These are phyloP conservation scores for Apiotrichum siamense DNA, from an alignment of 1,284 basidiomycete species.

Conservation along the genomic window DNA sequence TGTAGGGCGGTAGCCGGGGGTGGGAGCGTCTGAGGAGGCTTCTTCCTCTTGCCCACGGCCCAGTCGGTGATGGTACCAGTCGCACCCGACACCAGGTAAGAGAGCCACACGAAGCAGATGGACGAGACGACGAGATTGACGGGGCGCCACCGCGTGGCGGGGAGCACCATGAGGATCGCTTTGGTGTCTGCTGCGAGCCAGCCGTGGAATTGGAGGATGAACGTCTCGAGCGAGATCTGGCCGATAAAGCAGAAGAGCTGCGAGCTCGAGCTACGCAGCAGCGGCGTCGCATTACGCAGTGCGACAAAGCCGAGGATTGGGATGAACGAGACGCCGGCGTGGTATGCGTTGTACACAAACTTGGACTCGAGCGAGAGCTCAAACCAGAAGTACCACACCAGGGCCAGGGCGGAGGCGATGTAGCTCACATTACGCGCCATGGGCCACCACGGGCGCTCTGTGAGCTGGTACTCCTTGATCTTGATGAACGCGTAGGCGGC, in stretches of 20 bases:
- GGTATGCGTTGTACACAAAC: constrained; percentile 76
- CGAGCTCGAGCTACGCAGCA: constrained; percentile 64
- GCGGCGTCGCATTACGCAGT: constrained; percentile 66
- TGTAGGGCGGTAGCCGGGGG: constrained; percentile 22
- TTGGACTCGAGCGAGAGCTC: constrained; percentile 69
- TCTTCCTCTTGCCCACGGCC: constrained; percentile 55
- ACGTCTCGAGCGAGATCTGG: constrained; percentile 74
- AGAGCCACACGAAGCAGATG: constrained; percentile 69
- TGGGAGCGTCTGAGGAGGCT: constrained; percentile 14
- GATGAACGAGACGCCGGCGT: constrained; percentile 73
- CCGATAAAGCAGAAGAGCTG: constrained; percentile 72
- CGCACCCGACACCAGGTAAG: constrained; percentile 66
- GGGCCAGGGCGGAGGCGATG: constrained; percentile 52
- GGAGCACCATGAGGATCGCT: constrained; percentile 70
- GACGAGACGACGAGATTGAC: constrained; percentile 70
- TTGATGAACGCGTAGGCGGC: constrained; percentile 68
- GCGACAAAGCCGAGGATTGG: constrained; percentile 69
- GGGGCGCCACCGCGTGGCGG: constrained; percentile 63
- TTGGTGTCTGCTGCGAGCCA: constrained; percentile 85
- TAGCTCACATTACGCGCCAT: constrained; percentile 52
- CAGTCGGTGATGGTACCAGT: constrained; percentile 65
- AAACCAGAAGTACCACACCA: constrained; percentile 75
- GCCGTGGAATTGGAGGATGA: constrained; percentile 82
- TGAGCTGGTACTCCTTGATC: constrained; percentile 63
- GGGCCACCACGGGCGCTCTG: constrained; percentile 64